These are phyloP conservation scores for Sedum album DNA, from an alignment of 164 flowering plant genomes.

Conservation along the genomic window DNA sequence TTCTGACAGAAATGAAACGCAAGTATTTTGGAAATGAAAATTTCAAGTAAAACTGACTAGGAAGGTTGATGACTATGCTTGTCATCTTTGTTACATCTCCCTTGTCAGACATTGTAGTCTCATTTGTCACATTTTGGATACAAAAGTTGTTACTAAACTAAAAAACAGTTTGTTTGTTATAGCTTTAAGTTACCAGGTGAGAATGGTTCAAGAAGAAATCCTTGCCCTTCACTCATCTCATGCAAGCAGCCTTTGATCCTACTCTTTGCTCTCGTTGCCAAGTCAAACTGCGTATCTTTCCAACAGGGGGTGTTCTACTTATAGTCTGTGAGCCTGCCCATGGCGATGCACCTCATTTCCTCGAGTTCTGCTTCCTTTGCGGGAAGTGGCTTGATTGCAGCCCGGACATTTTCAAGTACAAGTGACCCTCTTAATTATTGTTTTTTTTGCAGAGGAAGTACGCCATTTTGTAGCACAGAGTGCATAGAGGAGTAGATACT, in stretches of 20 bases:
- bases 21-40: no score
- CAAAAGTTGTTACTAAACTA: no score
- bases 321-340: background rate
- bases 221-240: background rate
- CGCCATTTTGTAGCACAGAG: constrained; percentile 6
- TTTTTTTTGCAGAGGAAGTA: background rate
- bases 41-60: no score
- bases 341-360: background rate
- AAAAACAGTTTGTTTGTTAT: no score
- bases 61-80: no score
- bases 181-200: background rate
- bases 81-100: no score
- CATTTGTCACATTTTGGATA: no score
- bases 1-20: no score
- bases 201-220: background rate
- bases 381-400: background rate
- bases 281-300: background rate
- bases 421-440: background rate
- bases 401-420: constrained; percentile 1
- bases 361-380: background rate
- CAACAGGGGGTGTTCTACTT: background rate
- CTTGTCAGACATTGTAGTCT: no score
- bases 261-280: background rate
- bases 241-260: background rate
- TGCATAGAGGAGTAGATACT: constrained; percentile 5